Evolutionary conservation across 345 rosid genomes (phyloP), one percentile per base, ranked within the genome.

Genomic region (Schrenkiella parvula): DNA sequence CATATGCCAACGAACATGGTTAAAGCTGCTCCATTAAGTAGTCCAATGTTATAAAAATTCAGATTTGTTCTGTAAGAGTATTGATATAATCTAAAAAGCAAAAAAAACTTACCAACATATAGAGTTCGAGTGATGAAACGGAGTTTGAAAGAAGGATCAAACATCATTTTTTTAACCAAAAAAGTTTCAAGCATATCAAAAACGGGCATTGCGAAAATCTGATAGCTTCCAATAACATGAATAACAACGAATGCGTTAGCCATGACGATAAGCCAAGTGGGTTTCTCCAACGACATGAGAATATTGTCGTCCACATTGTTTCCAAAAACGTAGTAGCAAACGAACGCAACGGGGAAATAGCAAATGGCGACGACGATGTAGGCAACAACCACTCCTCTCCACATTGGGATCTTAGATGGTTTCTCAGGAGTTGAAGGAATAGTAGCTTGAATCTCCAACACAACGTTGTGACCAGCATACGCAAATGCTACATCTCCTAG

Each of bases 201-300:
- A 43, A 93, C 96, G 0, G 92, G 96, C 83, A 93, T 90, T 5
- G 93, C 91, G 26, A 68, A 90, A 8, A 90, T 42, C 86, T 93
- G 97, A 71, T 93, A 93, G 83, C 97, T 85, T 64, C 98, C 96
- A 10, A 93, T 78, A 43, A 93, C 96, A 72, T 93, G 97, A 59
- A 92, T 3, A 23, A 92, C 83, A 25, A 92, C 98, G 12, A 92
- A 90, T 55, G 84, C 38, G 71, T 92, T 92, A 59, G 96, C 93
- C 19, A 76, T 3, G 3, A 89, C 93, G 35, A 92, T 79, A 46
- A 92, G 84, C 97, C 93, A 86, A 21, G 66, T 28, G 2, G 98
- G 97, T 56, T 83, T 85, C 29, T 88, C 70, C 2, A 93, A 78
- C 0, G 89, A 48, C 74, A 90, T 74, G 43, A 93, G 90, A 58